These are phyloP conservation scores for Rhodotorula graminis DNA, from an alignment of 768 basidiomycete species.

Conservation along the genomic window DNA sequence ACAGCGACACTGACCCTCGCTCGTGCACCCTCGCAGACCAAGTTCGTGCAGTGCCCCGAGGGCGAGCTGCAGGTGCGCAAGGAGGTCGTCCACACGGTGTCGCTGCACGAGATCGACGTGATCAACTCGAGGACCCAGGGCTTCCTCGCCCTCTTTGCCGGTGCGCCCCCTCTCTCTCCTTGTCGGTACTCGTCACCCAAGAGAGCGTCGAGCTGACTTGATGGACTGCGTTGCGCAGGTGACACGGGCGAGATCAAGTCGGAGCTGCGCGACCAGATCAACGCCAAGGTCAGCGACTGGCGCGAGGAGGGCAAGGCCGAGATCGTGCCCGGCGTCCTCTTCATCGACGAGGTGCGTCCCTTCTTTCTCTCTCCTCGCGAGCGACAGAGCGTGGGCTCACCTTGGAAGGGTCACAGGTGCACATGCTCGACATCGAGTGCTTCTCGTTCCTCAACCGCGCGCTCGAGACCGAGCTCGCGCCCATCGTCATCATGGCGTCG, in stretches of 20 bases:
- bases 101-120: conserved; percentile 96
- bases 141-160: conserved; percentile 74
- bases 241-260: conserved; percentile 99
- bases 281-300: conserved; percentile 95
- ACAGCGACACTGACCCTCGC: no score
- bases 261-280: conserved; percentile 91
- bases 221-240: conserved; percentile 53
- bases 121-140: conserved; percentile 99
- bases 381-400: no score
- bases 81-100: conserved; percentile 95
- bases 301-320: conserved; percentile 97
- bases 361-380: no score
- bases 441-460: conserved; percentile 98
- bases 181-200: neutral
- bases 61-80: conserved; percentile 97
- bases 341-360: conserved; percentile 70
- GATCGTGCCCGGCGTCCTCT: conserved; percentile 89
- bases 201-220: no score
- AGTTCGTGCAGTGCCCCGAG: conserved; percentile 95
- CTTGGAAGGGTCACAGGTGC: conserved; percentile 62
- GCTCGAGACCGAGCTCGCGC: conserved; percentile 85
- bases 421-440: conserved; percentile 99
- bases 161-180: conserved; percentile 29
- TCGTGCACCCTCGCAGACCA: conserved; percentile 82
- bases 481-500: conserved; percentile 95